Conservation (phyloP, 75 land plant genomes). For the Ceratopteris richardii region DNA sequence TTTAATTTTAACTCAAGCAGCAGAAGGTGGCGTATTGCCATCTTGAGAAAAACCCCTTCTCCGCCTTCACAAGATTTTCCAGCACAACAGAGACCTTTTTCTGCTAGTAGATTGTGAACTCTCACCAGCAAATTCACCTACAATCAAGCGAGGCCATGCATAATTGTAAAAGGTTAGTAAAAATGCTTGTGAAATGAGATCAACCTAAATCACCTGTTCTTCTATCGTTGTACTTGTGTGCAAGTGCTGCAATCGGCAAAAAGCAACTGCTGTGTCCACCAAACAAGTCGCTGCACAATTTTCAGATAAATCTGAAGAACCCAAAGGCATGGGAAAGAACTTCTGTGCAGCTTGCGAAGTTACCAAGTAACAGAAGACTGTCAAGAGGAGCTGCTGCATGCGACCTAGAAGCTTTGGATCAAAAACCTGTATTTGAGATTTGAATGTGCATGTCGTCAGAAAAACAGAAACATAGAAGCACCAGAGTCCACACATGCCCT, state of each 20-base stretch:
- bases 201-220: slow-evolving; percentile 43
- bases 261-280: slow-evolving; percentile 71
- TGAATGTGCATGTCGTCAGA: too few relatives aligned
- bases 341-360: slow-evolving; percentile 29
- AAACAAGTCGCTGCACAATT: slow-evolving; percentile 44
- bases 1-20: slow-evolving; percentile 74
- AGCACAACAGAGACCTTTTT: slow-evolving; percentile 90
- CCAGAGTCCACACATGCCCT: too few relatives aligned
- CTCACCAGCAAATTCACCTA: slow-evolving; percentile 79
- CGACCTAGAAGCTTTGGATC: slow-evolving; percentile 29
- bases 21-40: slow-evolving; percentile 85
- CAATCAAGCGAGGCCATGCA: background rate
- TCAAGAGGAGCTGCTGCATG: slow-evolving; percentile 57
- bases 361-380: slow-evolving; percentile 55
- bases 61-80: slow-evolving; percentile 66
- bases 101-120: slow-evolving; percentile 89
- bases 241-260: slow-evolving; percentile 90
- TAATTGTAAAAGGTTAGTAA: too few relatives aligned
- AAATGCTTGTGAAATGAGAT: too few relatives aligned
- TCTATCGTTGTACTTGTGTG: slow-evolving; percentile 39
- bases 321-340: slow-evolving; percentile 21
- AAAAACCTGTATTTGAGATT: slow-evolving; percentile 8
- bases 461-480: too few relatives aligned
- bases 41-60: slow-evolving; percentile 84
- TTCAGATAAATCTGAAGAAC: slow-evolving; percentile 22